Base-by-base conservation (phyloP, 305 asterid species). In the Coffea humblotiana region DNA sequence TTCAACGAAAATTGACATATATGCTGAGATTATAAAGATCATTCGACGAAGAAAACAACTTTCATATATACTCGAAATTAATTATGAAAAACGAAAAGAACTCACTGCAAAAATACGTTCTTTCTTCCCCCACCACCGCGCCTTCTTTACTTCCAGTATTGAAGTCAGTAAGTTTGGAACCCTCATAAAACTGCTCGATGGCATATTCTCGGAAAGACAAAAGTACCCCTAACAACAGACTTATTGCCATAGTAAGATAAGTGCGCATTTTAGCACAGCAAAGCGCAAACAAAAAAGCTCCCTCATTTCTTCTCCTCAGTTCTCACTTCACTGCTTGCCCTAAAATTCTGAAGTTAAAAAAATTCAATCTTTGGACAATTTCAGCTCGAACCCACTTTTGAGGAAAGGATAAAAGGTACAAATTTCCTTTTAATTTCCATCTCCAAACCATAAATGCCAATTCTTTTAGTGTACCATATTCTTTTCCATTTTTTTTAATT, bases 231-330 rank as follows among this genome's bases (percentile, higher is more conserved):
- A 7, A 19, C 12, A 8, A 29, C 45, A 54, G 9, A 32, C 35
- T 18, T 74, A 74, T 29, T 6, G 32, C 47, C 78, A 10, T 11
- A 56, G 27, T 14, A 16, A 64, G 54, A 51, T 47, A 15, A 69
- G 49, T 27, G 80, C 80, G 80, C 66, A 66, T 19, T 15, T 29
- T 66, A 49, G 71, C 73, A 11, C 45, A 19, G n/a, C 47, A 47
- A 29, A 32, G 80, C 54, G 75, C 54, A 68, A 35, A 64, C 32
- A 47, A 13, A 16, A 21, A 37, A 2, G 32, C 52, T 4, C 12
- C 0, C 7, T 65, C 48, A 3, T 29, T 9, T 76, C 16, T 61
- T 9, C 74, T 14, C 11, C 18, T 35, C 51, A 2, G 11, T 27
- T 45, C 76, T 2, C 23, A 60, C 14, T 32, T 49, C 76, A 4